Conservation (phyloP, 2,329 filamentous ascomycete genomes). For the Colletotrichum cuscutae region DNA sequence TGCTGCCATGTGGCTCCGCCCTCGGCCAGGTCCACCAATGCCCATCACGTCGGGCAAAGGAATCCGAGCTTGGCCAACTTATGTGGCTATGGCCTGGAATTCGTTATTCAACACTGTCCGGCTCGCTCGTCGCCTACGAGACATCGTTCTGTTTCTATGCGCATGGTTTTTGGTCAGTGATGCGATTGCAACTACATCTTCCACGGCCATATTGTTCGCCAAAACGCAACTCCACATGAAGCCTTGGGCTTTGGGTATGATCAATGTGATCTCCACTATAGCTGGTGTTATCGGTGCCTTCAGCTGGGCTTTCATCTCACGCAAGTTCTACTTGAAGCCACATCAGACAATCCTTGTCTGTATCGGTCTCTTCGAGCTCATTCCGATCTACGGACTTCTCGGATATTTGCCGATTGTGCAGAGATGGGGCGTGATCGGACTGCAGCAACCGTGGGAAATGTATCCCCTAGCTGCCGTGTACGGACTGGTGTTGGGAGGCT, state of each 20-base stretch:
- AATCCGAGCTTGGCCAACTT: constrained; percentile 68
- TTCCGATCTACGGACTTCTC: constrained; percentile 89
- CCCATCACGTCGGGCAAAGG: constrained; percentile 52
- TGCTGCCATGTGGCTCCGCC: constrained; percentile 85
- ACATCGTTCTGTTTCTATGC: constrained; percentile 81
- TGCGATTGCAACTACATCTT: constrained; percentile 92
- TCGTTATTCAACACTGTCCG: constrained; percentile 84
- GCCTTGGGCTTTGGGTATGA: constrained; percentile 86
- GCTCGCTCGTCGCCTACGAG: constrained; percentile 76
- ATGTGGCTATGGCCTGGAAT: constrained; percentile 86
- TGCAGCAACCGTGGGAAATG: constrained; percentile 98
- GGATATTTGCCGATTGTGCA: constrained; percentile 87
- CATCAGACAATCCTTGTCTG: constrained; percentile 93
- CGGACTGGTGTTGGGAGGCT: constrained; percentile 91
- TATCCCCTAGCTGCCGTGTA: constrained; percentile 91
- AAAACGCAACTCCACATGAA: constrained; percentile 94
- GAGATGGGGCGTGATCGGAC: constrained; percentile 78
- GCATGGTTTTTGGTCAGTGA: constrained; percentile 97
- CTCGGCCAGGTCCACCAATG: constrained; percentile 88
- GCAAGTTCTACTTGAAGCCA: constrained; percentile 74
- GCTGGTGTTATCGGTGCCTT: constrained; percentile 90
- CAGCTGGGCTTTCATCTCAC: constrained; percentile 85
- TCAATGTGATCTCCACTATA: constrained; percentile 90
- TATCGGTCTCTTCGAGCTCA: constrained; percentile 89
- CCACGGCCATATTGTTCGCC: constrained; percentile 93